These are phyloP conservation scores for Apiospora aurea DNA, from an alignment of 2,329 filamentous ascomycete species.

Conservation along the genomic window DNA sequence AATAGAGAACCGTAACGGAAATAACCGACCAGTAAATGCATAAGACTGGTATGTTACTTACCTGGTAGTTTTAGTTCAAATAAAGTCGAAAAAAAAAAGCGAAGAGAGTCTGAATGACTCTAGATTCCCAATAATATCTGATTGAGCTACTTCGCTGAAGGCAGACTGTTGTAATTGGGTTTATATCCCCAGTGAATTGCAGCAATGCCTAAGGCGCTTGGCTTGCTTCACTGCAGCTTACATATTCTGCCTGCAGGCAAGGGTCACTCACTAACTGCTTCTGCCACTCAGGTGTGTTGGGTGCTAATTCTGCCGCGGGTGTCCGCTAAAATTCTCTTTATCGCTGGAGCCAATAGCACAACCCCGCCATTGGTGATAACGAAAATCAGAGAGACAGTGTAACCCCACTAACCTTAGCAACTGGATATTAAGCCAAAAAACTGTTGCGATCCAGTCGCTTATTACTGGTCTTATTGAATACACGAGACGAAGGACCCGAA, in stretches of 20 bases:
- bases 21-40: no score
- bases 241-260: neutral
- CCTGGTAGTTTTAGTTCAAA: no score
- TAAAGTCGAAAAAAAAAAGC: no score
- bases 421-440: neutral
- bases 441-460: neutral
- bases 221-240: neutral
- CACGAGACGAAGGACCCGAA: neutral
- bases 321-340: conserved; percentile 26
- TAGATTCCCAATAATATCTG: no score
- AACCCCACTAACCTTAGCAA: neutral
- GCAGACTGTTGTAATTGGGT: neutral
- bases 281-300: neutral
- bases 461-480: neutral
- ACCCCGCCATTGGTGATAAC: conserved; percentile 22
- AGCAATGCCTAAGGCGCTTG: no score
- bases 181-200: neutral
- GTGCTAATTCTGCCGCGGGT: conserved; percentile 18
- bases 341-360: neutral
- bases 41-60: no score
- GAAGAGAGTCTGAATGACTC: no score
- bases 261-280: neutral
- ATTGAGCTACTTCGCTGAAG: neutral
- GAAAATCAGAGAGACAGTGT: neutral
- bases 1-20: no score